Evolutionary conservation across 768 basidiomycete species (phyloP).

Genomic region (Mycena leptocephala): DNA sequence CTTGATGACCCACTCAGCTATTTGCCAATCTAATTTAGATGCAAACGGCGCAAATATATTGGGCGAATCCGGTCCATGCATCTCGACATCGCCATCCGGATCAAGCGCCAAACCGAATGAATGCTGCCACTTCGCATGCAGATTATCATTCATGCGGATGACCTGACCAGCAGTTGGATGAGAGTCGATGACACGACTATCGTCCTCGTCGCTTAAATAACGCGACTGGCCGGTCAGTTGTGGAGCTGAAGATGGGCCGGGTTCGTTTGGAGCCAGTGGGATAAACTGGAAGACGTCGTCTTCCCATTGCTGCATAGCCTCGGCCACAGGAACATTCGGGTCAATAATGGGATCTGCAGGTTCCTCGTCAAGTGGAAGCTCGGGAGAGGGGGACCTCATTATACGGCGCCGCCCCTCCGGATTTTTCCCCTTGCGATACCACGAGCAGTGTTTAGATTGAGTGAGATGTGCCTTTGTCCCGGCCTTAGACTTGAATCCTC

Average conservation of each 20-base stretch:
- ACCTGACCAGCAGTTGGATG: constrained; percentile 25
- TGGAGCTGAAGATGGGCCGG: constrained; percentile 1
- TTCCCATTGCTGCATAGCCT: constrained; percentile 9
- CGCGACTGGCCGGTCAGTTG: no score
- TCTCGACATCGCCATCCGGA: constrained; percentile 15
- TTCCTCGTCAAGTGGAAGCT: neutral
- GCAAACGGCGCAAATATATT: constrained; percentile 37
- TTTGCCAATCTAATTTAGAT: constrained; percentile 45
- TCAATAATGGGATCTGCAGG: neutral
- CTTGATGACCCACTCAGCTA: constrained; percentile 47
- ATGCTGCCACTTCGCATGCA: constrained; percentile 16
- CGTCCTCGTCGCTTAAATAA: constrained; percentile 9
- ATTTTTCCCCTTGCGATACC: constrained; percentile 31
- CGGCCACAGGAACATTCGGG: neutral
- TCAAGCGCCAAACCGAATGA: constrained; percentile 6
- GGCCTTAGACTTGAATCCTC: neutral
- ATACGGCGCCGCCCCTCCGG: constrained; percentile 10
- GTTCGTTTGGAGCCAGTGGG: neutral
- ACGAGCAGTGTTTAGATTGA: constrained; percentile 9
- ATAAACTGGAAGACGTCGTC: constrained; percentile 1
- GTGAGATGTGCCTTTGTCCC: neutral
- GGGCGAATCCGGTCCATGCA: constrained; percentile 19
- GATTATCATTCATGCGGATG: constrained; percentile 27
- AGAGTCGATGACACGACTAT: constrained; percentile 1
- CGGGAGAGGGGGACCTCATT: neutral